These are phyloP conservation scores for Cyclostephanos invisitatus DNA, from an alignment of 108 stramenopile species.

Conservation along the genomic window DNA sequence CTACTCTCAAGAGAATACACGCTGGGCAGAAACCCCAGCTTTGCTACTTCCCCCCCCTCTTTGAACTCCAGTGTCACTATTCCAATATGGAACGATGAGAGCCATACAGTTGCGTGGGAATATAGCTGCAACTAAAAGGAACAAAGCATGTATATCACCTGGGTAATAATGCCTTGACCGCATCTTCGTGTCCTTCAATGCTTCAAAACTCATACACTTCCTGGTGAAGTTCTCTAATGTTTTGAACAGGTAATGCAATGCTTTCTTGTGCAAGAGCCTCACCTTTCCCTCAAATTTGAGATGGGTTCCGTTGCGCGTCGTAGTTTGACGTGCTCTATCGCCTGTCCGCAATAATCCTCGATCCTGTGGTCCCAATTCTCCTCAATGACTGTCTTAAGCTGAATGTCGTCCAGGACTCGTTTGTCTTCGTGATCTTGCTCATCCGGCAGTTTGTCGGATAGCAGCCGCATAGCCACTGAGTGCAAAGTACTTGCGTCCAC, in stretches of 20 bases:
- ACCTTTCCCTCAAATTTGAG: not conserved
- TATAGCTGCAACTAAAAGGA: too few species aligned
- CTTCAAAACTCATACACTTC: constrained; percentile 27
- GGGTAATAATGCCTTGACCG: constrained; percentile 16
- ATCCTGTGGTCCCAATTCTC: constrained; percentile 14
- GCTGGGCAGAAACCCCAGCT: constrained; percentile 33
- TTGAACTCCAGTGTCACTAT: constrained; percentile 14
- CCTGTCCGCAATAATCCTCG: constrained; percentile 10
- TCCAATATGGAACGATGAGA: too few species aligned
- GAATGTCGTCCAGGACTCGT: constrained; percentile 12
- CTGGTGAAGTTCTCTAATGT: constrained; percentile 29
- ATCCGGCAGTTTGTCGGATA: not conserved
- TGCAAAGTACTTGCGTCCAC: constrained; percentile 40
- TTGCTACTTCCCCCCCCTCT: constrained; percentile 18
- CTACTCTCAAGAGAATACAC: constrained; percentile 25
- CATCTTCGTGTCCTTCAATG: constrained; percentile 11
- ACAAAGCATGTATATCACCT: too few species aligned
- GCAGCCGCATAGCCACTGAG: constrained; percentile 34
- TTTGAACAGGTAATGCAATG: constrained; percentile 28
- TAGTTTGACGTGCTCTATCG: constrained; percentile 3
- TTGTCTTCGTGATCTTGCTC: constrained; percentile 12
- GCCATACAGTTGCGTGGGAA: too few species aligned
- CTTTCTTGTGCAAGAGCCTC: constrained; percentile 16
- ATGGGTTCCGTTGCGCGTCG: too few species aligned
- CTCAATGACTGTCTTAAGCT: constrained; percentile 8